Base-by-base conservation (phyloP, 495 filamentous ascomycete genomes). In the Parachaetomium inaequale region DNA sequence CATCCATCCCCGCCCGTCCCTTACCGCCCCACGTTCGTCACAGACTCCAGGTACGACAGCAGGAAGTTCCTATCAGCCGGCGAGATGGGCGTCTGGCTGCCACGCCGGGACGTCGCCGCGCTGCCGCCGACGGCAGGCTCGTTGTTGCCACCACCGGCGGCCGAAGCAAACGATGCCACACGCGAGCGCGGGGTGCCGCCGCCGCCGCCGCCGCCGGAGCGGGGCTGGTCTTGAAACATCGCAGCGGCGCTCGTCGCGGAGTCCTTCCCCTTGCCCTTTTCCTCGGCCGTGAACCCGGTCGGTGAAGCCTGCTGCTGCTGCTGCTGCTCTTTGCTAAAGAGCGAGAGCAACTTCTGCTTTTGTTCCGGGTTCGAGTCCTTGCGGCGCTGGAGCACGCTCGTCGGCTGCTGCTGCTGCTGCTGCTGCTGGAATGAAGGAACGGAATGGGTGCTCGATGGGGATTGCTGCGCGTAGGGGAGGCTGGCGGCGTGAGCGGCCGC, bases 51-150 rank as follows among this genome's bases (percentile, higher is more conserved):
- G 73, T 91, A 95, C 10, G 85, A 87, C 53, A 94, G 75, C 66
- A 95, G 75, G 65, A 95, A 95, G n/a, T 82, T 83, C 67, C 87
- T 86, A 66, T 95, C 85, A 10, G 81, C 85, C 2, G 85, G 82
- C 3, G 85, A 88, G n/a, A 86, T 82, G 25, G 86, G 76, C 38
- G 78, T 76, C 47, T 78, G 75, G 38, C 75, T 79, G 17, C 78
- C 79, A 38, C 76, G 74, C 28, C 81, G 72, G 31, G 80, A 76
- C 0, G 58, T 58, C 21, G 69, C 57, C 23, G 68, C 66, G 15
- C 70, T 64, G 47, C 59, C 36, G 36, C 55, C 73, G 21, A n/a
- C 25, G 10, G 49, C 40, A 7, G 47, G 55, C 17, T 53, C 40
- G 4, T 47, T 60, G 12, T n/a, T n/a, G n/a, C n/a, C n/a, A n/a